phyloP scores from a whole-genome alignment of 495 filamentous ascomycete species.

The Neurospora sp. region DNA sequence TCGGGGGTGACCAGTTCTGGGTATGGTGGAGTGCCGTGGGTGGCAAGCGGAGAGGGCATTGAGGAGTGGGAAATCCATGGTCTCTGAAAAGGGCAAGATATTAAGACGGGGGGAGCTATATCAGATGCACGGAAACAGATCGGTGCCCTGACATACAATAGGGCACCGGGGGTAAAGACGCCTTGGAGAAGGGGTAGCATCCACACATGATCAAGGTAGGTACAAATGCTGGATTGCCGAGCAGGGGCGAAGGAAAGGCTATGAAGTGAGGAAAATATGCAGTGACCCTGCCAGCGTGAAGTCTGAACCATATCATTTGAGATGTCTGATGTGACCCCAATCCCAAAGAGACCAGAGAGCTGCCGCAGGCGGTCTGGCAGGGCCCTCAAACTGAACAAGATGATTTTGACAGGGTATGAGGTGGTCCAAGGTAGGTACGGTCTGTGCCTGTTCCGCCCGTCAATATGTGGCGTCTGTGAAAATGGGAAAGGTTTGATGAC shows the following conservation, averaged over 20 bases:
- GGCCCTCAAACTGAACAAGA: background rate
- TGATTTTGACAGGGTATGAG: background rate
- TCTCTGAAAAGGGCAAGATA: constrained; percentile 29
- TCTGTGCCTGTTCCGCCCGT: background rate
- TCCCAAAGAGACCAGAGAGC: background rate
- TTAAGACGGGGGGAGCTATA: constrained; percentile 35
- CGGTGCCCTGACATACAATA: constrained; percentile 33
- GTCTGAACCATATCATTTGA: background rate
- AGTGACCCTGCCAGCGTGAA: background rate
- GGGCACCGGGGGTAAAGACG: constrained; percentile 22
- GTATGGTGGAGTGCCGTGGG: constrained; percentile 14
- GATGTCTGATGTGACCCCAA: background rate
- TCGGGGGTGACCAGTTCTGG: constrained; percentile 1
- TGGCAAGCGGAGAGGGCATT: constrained; percentile 15
- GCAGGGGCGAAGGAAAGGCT: constrained; percentile 7
- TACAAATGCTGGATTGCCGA: constrained; percentile 20
- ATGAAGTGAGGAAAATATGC: background rate
- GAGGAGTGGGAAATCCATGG: constrained; percentile 12
- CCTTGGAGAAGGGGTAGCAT: constrained; percentile 5
- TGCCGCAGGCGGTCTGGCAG: background rate
- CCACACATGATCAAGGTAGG: constrained; percentile 8
- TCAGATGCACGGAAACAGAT: constrained; percentile 29
- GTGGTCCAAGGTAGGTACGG: background rate
- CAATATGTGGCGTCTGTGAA: background rate
- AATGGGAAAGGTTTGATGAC: background rate